phyloP scores from a whole-genome alignment of 164 flowering plant species.

The Vitis vinifera region ASM3070453v1 NC_081808.1:20013501-20014000 shows the following conservation, averaged over 20 bases:
- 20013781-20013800: too few relatives aligned
- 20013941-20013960: not conserved
- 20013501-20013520: not conserved
- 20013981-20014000: slow-evolving; percentile 31
- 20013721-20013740: not conserved
- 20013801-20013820: too few relatives aligned
- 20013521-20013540: slow-evolving; percentile 40
- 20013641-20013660: slow-evolving; percentile 99
- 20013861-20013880: not conserved
- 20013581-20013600: slow-evolving; percentile 48
- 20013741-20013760: too few relatives aligned
- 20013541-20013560: slow-evolving; percentile 36
- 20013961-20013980: not conserved
- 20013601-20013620: slow-evolving; percentile 79
- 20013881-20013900: not conserved
- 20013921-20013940: not conserved
- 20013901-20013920: not conserved
- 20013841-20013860: not conserved
- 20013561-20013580: slow-evolving; percentile 18
- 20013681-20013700: not conserved
- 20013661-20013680: slow-evolving; percentile 62
- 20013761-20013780: too few relatives aligned
- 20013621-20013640: slow-evolving; percentile 80
- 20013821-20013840: not conserved
- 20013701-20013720: not conserved